Percentiles rank a stretch among this genome's conserved stretches.
Evolutionary conservation across 768 basidiomycete species (phyloP).

Genomic region (Hebeloma cylindrosporum): DNA sequence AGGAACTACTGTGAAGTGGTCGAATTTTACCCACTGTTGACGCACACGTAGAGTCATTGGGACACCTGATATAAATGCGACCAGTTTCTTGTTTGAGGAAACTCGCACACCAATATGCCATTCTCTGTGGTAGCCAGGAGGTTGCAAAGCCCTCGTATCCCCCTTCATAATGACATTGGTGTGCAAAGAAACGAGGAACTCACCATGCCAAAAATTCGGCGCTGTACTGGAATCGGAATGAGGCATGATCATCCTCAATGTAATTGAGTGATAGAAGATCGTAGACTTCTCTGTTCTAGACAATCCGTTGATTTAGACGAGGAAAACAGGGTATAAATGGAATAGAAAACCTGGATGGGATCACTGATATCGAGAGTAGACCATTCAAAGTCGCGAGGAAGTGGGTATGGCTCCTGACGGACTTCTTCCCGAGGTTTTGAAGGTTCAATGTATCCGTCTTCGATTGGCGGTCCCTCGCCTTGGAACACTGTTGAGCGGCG

Average conservation of each 20-base stretch:
- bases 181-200: slow-evolving; percentile 11
- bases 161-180: neutral
- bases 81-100: slow-evolving; percentile 85
- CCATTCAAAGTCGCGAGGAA: slow-evolving; percentile 96
- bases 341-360: slow-evolving; percentile 58
- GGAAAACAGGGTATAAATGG: neutral
- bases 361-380: slow-evolving; percentile 76
- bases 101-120: slow-evolving; percentile 98
- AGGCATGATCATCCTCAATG: slow-evolving; percentile 93
- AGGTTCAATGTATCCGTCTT: slow-evolving; percentile 89
- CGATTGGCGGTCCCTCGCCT: slow-evolving; percentile 65
- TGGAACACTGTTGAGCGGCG: slow-evolving; percentile 1
- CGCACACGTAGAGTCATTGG: slow-evolving; percentile 87
- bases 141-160: slow-evolving; percentile 78
- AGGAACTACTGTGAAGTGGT: neutral
- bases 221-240: slow-evolving; percentile 96
- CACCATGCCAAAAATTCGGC: slow-evolving; percentile 93
- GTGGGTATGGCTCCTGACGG: slow-evolving; percentile 81
- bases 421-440: slow-evolving; percentile 75
- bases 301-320: slow-evolving; percentile 6
- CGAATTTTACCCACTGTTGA: slow-evolving; percentile 55
- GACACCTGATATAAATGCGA: slow-evolving; percentile 95
- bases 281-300: slow-evolving; percentile 89
- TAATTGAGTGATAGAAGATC: slow-evolving; percentile 91
- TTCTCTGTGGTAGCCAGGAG: slow-evolving; percentile 89